phyloP scores from a whole-genome alignment of 139 green algal genomes.

The Ettlia oleoabundans region DNA sequence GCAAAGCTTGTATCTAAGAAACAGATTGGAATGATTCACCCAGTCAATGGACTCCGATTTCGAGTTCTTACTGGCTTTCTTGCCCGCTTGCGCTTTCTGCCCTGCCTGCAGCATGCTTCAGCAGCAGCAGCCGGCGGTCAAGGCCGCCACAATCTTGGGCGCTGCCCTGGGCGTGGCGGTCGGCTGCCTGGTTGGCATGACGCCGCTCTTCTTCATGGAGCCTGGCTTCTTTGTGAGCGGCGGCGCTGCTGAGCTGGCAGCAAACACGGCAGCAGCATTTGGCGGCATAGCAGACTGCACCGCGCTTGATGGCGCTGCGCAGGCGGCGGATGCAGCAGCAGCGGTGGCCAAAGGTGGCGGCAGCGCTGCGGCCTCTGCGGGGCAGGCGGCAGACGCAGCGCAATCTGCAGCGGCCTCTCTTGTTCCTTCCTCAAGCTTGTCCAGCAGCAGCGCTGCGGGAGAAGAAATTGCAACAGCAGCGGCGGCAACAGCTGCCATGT shows the following conservation, averaged over 20 bases:
- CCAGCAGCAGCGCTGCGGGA: neutral
- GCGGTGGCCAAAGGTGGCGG: neutral
- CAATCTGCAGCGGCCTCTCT: neutral
- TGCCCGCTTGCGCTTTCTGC: neutral
- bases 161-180: constrained; percentile 62
- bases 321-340: neutral
- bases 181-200: constrained; percentile 75
- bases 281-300: neutral
- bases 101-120: constrained; percentile 46
- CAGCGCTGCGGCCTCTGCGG: neutral
- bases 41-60: too few species aligned
- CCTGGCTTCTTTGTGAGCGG: constrained; percentile 21
- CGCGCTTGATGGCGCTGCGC: neutral
- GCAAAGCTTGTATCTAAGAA: too few species aligned
- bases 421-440: neutral
- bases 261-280: neutral
- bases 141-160: constrained; percentile 49
- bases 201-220: constrained; percentile 32
- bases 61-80: too few species aligned
- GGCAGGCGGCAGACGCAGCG: neutral
- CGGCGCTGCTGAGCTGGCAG: neutral
- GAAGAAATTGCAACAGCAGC: neutral
- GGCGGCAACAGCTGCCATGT: neutral
- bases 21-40: too few species aligned
- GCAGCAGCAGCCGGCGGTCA: constrained; percentile 26